Evolutionary conservation across 305 asterid species (phyloP), one percentile per base, ranked within the genome.

Genomic region (Nicotiana rustica): DNA sequence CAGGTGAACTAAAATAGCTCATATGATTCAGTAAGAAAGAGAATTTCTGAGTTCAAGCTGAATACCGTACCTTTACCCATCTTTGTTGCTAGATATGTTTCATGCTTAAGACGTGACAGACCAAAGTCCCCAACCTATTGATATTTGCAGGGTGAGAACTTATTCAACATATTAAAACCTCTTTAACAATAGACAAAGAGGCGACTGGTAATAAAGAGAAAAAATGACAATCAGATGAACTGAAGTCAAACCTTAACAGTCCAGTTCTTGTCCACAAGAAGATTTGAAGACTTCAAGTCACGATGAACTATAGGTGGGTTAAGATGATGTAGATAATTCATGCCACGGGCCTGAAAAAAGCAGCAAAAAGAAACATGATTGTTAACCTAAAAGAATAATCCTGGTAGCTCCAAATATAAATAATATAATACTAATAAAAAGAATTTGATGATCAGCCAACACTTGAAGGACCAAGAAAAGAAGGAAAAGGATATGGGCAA

Each of bases 51-150:
- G 82, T 35, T 61, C 29, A 10, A 29, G 82, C 98, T 61, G 81
- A 82, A 75, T 90, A 93, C 95, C 87, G 95, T 92, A 89, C 97
- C 97, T 87, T 88, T 93, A 83, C 98, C 98, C 0, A 96, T 90
- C 83, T 88, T 95, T 82, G 98, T 92, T 49, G 93, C 88, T 88
- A 93, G 85, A 83, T 92, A 95, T 18, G 97, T 90, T 84, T 92
- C 97, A 35, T 88, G 90, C 86, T 95, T 95, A 59, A 93, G 93
- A 19, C 98, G 96, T 2, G 98, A 95, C 21, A 95, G 91, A 81
- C 98, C 98, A 91, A 95, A 95, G 89, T 95, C 98, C 44, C 98
- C 97, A 59, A 95, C 98, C 98, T 95, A 85, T 87, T 66, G 10
- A 86, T 69, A n/a, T n/a, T n/a, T 2, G 12, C 67, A 38, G 67